A percentile compares a stretch with the other conserved stretches of the same genome.
Conservation (phyloP, 2,329 filamentous ascomycete species). For the Nannizzia gypsea region DNA sequence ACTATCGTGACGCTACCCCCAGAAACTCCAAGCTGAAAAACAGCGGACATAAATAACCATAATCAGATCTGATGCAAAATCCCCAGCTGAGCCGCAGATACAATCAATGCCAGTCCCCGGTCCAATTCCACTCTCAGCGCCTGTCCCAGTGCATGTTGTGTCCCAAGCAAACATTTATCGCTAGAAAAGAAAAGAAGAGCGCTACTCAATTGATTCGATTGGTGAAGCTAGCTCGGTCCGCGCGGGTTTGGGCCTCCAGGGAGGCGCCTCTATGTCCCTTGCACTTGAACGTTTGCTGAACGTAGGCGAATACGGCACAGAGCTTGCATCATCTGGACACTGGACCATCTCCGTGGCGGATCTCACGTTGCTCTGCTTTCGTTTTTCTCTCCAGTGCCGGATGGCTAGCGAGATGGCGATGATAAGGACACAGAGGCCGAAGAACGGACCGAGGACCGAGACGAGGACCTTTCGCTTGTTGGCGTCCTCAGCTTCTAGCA, state of each 20-base stretch:
- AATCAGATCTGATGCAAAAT: not conserved
- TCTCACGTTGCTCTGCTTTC: not conserved
- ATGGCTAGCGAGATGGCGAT: not conserved
- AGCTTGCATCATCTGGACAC: not conserved
- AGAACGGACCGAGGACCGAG: not conserved
- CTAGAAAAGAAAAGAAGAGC: not conserved
- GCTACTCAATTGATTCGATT: not conserved
- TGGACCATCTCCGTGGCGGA: not conserved
- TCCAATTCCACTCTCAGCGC: not conserved
- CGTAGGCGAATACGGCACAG: not conserved
- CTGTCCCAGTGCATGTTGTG: not conserved
- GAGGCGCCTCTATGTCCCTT: not conserved
- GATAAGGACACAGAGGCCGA: not conserved
- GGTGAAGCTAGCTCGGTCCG: not conserved
- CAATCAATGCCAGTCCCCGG: not conserved
- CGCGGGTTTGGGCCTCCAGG: not conserved
- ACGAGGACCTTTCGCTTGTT: not conserved
- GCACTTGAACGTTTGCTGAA: not conserved
- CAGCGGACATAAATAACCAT: not conserved
- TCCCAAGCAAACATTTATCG: not conserved
- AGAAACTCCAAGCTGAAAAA: not conserved
- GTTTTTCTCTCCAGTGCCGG: not conserved
- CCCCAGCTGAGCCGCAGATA: not conserved
- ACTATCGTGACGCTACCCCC: not conserved
- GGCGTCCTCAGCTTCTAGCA: not conserved